Evolutionary conservation across 192 early-diverging fungal species (phyloP), one percentile per base, ranked within the genome.

Genomic region (Coemansia sp.): DNA sequence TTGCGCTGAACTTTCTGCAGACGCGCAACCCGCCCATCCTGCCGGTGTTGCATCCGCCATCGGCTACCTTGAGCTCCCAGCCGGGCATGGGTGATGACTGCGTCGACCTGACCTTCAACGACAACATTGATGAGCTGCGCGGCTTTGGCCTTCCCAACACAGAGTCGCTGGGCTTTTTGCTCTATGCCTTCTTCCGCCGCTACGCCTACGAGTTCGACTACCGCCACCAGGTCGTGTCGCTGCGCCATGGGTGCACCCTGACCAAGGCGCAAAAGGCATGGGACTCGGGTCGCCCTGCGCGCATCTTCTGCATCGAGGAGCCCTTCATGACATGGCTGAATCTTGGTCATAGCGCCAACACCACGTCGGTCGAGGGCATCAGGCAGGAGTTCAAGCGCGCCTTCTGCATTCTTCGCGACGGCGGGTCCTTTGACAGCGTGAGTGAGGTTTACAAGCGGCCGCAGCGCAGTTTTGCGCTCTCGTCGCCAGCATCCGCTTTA

Each of bases 1-100:
- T 97, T 84, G 84, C 89, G 34, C 80, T 98, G 59, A 92, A 96
- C 70, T 98, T 96, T 80, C 73, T 98, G 22, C 96, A 98, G 74
- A 89, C 84, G 78, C 88, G 94, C 13, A 64, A 84, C 25, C 94
- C 94, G 53, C 93, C 94, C 0, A 91, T 98, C 63, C 74, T 98
- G 20, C 96, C 96, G 1, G 86, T 87, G 19, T 66, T 97, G 34
- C 94, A 97, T 59, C 78, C 86, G 34, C 64, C 57, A 10, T 41
- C 54, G 28, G 42, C 45, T 14, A 55, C 72, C 27, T 59, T 72
- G 7, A 50, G 57, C 44, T 55, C 62, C n/a, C 59, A 72, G 22
- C 45, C 62, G 20, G 48, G 47, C 41, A 62, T 48, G 47, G 25
- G 30, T 6, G 59, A 34, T 2, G 67, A 60, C 3, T 82, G 84